Conservation (phyloP, 805 yeast species). For the Groenewaldozyma tartarivorans region DNA sequence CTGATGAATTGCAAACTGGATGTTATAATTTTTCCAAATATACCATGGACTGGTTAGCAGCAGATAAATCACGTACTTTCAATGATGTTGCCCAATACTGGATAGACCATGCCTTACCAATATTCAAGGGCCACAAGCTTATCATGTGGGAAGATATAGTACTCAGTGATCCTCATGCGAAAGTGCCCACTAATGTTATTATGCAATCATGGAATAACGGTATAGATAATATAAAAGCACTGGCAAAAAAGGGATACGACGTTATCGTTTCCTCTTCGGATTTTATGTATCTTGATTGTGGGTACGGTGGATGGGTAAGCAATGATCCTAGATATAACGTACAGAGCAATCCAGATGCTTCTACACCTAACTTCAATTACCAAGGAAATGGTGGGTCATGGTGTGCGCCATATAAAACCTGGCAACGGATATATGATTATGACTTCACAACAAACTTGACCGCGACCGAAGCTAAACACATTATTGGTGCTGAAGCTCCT, state of each 20-base stretch:
- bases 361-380: conserved; percentile 23
- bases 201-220: conserved; percentile 30
- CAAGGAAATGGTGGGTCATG: conserved; percentile 29
- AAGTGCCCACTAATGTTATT: conserved; percentile 26
- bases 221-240: conserved; percentile 17
- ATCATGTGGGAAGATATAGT: conserved; percentile 35
- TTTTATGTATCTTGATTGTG: conserved; percentile 34
- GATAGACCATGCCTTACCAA: conserved; percentile 29
- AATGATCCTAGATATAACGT: conserved; percentile 28
- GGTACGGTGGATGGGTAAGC: conserved; percentile 29
- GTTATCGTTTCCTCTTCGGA: conserved; percentile 28
- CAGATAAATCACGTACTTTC: conserved; percentile 15
- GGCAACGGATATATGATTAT: conserved; percentile 32
- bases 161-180: conserved; percentile 17
- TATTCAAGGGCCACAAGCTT: conserved; percentile 26
- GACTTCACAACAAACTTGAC: conserved; percentile 28
- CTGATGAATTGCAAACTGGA: conserved; percentile 28
- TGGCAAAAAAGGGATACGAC: conserved; percentile 29
- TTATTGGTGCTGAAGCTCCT: conserved; percentile 32
- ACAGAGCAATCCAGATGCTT: conserved; percentile 15
- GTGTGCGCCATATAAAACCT: conserved; percentile 36
- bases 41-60: conserved; percentile 24
- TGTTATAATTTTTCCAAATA: conserved; percentile 26
- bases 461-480: conserved; percentile 20
- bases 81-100: conserved; percentile 28